Conservation (phyloP, 805 yeast species). For the Brettanomyces naardenensis region DNA sequence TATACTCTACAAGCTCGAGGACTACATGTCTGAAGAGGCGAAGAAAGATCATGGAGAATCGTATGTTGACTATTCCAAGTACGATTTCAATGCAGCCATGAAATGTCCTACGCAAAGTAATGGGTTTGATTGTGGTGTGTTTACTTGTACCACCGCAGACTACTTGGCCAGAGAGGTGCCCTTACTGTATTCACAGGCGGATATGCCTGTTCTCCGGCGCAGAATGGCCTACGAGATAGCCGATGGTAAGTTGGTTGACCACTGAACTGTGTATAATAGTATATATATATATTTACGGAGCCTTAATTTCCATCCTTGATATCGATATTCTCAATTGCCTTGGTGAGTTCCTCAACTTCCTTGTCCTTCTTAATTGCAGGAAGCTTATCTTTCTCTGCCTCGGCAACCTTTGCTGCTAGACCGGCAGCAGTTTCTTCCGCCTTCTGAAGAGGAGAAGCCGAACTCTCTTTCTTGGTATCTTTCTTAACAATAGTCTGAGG, state of each 20-base stretch:
- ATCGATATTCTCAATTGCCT: constrained; percentile 7
- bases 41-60: constrained; percentile 37
- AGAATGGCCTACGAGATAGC: constrained; percentile 60
- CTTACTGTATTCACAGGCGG: constrained; percentile 52
- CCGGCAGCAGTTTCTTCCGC: constrained; percentile 9
- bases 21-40: constrained; percentile 65
- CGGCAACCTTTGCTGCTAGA: constrained; percentile 14
- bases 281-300: too few species aligned
- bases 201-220: constrained; percentile 60
- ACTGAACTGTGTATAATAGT: not conserved
- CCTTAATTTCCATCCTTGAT: too few species aligned
- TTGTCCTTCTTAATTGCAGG: not conserved
- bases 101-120: constrained; percentile 76
- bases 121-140: constrained; percentile 94
- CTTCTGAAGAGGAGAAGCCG: too few species aligned
- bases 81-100: constrained; percentile 17
- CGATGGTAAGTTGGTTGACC: constrained; percentile 6
- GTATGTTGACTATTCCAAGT: constrained; percentile 23
- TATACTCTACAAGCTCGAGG: constrained; percentile 39
- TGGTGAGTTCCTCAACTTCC: constrained; percentile 6
- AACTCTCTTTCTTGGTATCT: too few species aligned
- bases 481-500: too few species aligned
- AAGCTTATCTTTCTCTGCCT: constrained; percentile 9
- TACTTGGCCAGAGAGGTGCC: constrained; percentile 44
- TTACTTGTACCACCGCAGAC: constrained; percentile 71